Evolutionary conservation across 495 filamentous ascomycete species (phyloP), one percentile per base, ranked within the genome.

Genomic region (Penicillium nucicola): DNA sequence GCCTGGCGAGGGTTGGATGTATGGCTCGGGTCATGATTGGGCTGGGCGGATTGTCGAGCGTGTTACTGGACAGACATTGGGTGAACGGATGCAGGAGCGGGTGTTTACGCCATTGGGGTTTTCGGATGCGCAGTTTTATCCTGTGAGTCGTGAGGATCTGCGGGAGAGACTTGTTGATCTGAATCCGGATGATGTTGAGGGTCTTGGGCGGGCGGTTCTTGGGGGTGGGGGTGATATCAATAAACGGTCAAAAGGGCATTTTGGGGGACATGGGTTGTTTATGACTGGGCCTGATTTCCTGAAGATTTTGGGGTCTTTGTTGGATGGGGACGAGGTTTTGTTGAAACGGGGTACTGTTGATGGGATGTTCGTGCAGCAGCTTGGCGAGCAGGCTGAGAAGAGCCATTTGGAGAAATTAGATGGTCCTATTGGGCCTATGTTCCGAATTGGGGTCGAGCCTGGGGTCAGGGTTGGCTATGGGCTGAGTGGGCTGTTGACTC

Each of bases 251-350:
- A 44, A 37, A 8, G 69, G 75, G 13, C 68, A 75, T 48, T 64
- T 75, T 22, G 84, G 80, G 2, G 84, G 84, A 1, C 71, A 70
- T 9, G 84, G 84, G 1, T 32, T 78, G 15, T 83, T 68, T 42
- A 65, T 71, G 5, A 62, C 70, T 0, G 72, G 76, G 5, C 55
- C 36, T 12, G 77, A 77, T 41, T 83, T 77, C 48, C 56, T 69
- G 20, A 81, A 75, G 52, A 56, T 85, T 9, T 60, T 85, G 41
- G 69, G 65, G 14, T 72, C 68, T 14, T 7, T 84, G 2, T 55
- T 86, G 15, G 46, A 43, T 1, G 67, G 71, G 48, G 75, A 80
- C 58, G 71, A 64, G 30, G 66, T 65, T 34, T 32, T 83, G 9
- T 57, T 82, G 4, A 66, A 67, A 39, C 44, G 59, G n/a, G 51